Evolutionary conservation across 73 alveolate genomes (phyloP).

Genomic region (Stentor roeselii): DNA sequence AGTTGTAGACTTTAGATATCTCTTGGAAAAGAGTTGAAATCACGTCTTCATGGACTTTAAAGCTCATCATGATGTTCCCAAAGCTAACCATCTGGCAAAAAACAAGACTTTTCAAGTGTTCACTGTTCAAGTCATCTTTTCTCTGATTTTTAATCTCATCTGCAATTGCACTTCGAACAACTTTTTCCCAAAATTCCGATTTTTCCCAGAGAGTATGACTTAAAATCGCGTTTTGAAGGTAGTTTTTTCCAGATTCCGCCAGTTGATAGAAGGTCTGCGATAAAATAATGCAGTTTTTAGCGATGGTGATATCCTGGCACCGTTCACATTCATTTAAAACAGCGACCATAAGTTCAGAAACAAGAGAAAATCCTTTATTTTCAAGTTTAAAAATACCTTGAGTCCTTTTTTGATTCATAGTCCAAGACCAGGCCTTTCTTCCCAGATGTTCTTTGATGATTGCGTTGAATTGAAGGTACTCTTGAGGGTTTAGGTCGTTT

Average conservation of each 20-base stretch:
- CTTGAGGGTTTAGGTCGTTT: not conserved
- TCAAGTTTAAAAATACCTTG: not conserved
- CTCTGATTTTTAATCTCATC: constrained; percentile 15
- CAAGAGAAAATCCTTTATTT: not conserved
- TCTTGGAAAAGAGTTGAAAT: not conserved
- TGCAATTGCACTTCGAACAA: not conserved
- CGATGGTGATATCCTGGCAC: not conserved
- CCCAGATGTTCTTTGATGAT: constrained; percentile 12
- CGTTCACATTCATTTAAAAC: constrained; percentile 19
- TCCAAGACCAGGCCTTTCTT: not conserved
- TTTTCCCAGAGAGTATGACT: constrained; percentile 1
- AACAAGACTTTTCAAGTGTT: constrained; percentile 2
- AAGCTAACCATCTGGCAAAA: constrained; percentile 17
- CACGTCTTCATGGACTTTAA: not conserved
- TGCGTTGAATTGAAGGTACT: not conserved
- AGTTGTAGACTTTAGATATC: not conserved
- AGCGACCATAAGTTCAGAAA: constrained; percentile 1
- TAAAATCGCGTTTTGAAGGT: not conserved
- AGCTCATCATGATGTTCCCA: constrained; percentile 18
- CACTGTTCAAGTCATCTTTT: not conserved
- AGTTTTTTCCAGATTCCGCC: not conserved
- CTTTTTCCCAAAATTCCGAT: constrained; percentile 2
- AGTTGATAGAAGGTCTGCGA: constrained; percentile 2
- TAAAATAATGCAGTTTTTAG: not conserved
- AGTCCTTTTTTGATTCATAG: not conserved